Evolutionary conservation across 257 asterid genomes (phyloP), one percentile per base, ranked within the genome.

Genomic region (Rauvolfia tetraphylla): DNA sequence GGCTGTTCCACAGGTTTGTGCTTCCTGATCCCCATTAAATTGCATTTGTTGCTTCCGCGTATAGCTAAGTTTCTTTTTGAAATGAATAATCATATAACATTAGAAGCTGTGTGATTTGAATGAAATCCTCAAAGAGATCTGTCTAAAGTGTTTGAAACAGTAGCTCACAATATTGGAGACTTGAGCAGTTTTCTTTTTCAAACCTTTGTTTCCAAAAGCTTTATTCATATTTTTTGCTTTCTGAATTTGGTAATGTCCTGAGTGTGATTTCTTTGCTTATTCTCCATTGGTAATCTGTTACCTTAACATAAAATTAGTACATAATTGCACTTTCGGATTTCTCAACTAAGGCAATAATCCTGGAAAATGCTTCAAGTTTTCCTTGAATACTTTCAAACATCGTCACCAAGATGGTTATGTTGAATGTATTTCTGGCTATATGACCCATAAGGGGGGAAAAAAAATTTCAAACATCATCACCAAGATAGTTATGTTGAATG

Each of bases 1-100:
- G 84, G 94, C 93, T 27, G 81, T 87, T 48, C 93, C 93, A 11
- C 93, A 89, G 91, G 93, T 84, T 82, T 72, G 78, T 79, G 25
- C 66, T 10, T 56, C n/a, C 4, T 68, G 17, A 56, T 49, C 10
- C 51, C 18, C 7, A n/a, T 20, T 48, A 34, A 12, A 48, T 36
- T 38, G 33, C 31, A 22, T 23, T 72, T 72, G 6, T 1, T n/a
- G 27, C 25, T n/a, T 25, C 23, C 22, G 18, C 18, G 18, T 0
- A 0, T 29, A n/a, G 20, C 29, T 27, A 3, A 17, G 13, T 23
- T 41, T n/a, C n/a, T 29, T 44, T 70, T 25, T 15, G 38, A 41
- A 41, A 18, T 46, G 74, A 48, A 44, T 41, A 7, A 70, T 69
- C 25, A 53, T 53, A 18, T 18, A 20, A 53, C 59, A 53, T 53